Percentiles rank a stretch among this genome's conserved stretches.
Conservation (phyloP, 768 basidiomycete species). For the Pleurotus cornucopiae region DNA sequence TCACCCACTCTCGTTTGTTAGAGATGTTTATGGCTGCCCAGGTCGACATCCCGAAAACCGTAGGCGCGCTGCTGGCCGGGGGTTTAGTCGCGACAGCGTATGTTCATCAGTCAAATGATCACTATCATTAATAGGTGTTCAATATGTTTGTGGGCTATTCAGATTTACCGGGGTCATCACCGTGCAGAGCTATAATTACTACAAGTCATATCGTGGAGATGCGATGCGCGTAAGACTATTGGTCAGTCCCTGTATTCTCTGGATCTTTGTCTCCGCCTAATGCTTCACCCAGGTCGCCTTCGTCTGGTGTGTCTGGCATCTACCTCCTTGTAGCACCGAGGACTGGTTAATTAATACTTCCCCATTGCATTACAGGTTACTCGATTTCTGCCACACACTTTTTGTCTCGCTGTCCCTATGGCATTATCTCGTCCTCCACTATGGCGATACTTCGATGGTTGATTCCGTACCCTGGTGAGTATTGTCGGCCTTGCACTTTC, state of each 20-base stretch:
- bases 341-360: no score
- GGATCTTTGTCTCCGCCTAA: constrained; percentile 12
- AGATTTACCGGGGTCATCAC: constrained; percentile 39
- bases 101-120: constrained; percentile 9
- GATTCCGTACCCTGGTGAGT: constrained; percentile 42
- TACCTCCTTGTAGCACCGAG: no score
- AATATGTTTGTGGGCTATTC: background rate
- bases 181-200: constrained; percentile 35
- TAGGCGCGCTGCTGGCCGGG: constrained; percentile 39
- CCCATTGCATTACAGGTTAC: constrained; percentile 12
- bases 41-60: constrained; percentile 25
- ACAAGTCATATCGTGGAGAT: constrained; percentile 33
- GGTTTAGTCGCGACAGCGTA: constrained; percentile 35
- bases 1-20: background rate
- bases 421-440: constrained; percentile 40
- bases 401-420: constrained; percentile 37
- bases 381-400: constrained; percentile 37
- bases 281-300: background rate
- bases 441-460: constrained; percentile 31
- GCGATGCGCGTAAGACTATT: constrained; percentile 22
- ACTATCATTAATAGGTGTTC: background rate
- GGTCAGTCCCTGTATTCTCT: constrained; percentile 19
- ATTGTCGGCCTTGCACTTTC: background rate
- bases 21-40: constrained; percentile 7
- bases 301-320: background rate